These are phyloP conservation scores for Globisporangium echinulatum DNA, from an alignment of 352 stramenopile genomes.

Conservation along the genomic window DNA sequence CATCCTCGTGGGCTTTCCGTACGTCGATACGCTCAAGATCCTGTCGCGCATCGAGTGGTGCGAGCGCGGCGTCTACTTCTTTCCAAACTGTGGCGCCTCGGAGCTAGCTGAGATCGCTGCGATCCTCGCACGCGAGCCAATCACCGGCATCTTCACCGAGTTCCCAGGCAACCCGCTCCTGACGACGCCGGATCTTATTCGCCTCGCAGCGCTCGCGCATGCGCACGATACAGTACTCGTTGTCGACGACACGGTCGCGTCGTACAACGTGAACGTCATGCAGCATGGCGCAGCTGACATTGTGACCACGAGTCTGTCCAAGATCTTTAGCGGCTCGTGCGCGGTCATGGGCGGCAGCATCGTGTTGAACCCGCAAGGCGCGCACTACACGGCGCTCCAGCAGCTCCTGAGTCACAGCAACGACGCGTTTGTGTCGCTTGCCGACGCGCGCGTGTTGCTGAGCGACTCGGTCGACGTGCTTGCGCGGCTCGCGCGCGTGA, in stretches of 20 bases:
- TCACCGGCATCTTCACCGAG: constrained; percentile 90
- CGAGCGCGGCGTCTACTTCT: constrained; percentile 84
- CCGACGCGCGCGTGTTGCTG: constrained; percentile 48
- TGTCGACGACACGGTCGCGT: constrained; percentile 89
- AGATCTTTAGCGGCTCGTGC: constrained; percentile 89
- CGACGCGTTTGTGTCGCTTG: constrained; percentile 60
- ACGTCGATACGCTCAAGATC: constrained; percentile 93
- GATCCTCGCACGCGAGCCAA: constrained; percentile 60
- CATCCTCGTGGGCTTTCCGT: constrained; percentile 91
- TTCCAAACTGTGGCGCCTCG: constrained; percentile 67
- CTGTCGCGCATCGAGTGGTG: constrained; percentile 84
- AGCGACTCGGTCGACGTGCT: constrained; percentile 59
- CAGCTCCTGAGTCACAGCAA: constrained; percentile 20
- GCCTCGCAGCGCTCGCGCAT: constrained; percentile 78
- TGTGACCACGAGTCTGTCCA: constrained; percentile 89
- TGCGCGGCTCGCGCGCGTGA: constrained; percentile 68
- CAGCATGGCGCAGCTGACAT: constrained; percentile 73
- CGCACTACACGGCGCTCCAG: constrained; percentile 35
- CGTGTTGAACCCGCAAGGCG: constrained; percentile 75
- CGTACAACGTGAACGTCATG: constrained; percentile 90
- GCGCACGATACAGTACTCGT: constrained; percentile 82
- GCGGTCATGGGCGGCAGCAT: constrained; percentile 91
- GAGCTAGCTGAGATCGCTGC: constrained; percentile 54
- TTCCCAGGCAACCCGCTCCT: constrained; percentile 92
- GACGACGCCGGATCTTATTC: constrained; percentile 73